Evolutionary conservation across 2,329 filamentous ascomycete genomes (phyloP).

Genomic region (Ampelomyces quisqualis): DNA sequence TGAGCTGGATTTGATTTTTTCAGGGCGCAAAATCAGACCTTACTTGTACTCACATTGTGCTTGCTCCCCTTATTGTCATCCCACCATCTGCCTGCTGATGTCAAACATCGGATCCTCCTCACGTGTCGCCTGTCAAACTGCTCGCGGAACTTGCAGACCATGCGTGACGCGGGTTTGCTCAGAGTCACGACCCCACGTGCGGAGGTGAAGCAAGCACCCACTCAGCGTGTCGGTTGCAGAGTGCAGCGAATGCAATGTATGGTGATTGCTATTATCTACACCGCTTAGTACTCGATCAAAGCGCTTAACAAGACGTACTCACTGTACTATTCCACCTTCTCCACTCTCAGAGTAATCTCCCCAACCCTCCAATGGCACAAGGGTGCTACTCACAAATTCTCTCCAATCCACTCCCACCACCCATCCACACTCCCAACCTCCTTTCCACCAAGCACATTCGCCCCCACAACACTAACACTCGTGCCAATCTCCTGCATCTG

Average conservation of each 20-base stretch:
- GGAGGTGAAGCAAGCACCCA: background rate
- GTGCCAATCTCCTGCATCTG: conserved; percentile 83
- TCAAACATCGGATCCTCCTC: background rate
- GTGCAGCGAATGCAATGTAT: background rate
- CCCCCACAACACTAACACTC: conserved; percentile 73
- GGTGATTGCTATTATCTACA: too few relatives aligned
- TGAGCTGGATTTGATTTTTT: background rate
- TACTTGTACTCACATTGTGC: background rate
- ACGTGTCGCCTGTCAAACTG: background rate
- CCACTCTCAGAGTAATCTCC: background rate
- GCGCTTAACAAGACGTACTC: background rate
- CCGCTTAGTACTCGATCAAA: too few relatives aligned
- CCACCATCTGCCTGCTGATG: background rate
- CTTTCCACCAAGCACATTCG: conserved; percentile 61
- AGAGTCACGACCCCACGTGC: background rate
- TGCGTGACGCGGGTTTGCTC: background rate
- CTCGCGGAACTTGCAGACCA: background rate
- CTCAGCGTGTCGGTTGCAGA: background rate
- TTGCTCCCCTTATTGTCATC: background rate
- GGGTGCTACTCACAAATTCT: conserved; percentile 63
- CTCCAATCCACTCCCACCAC: conserved; percentile 91
- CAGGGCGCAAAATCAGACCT: background rate
- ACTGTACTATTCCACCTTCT: background rate
- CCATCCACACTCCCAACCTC: conserved; percentile 71
- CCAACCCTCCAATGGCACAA: background rate